phyloP scores from a whole-genome alignment of 2,329 filamentous ascomycete genomes.

The Rhynchosporium secalis region DNA sequence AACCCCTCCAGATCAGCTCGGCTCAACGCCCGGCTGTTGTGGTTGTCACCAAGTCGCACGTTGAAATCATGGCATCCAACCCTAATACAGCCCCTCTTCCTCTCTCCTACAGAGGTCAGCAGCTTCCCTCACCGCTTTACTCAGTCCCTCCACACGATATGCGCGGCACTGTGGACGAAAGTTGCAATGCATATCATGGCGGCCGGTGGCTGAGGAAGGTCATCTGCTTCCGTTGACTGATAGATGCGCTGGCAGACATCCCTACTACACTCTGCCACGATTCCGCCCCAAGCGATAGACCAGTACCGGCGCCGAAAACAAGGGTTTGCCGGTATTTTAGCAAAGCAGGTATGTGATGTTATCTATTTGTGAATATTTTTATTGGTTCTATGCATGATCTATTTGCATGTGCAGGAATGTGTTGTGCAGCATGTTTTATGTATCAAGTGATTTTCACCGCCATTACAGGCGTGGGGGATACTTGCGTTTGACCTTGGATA shows the following conservation, averaged over 20 bases:
- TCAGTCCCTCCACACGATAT: constrained; percentile 20
- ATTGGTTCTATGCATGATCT: constrained; percentile 30
- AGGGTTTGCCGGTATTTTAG: constrained; percentile 39
- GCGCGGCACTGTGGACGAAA: constrained; percentile 15
- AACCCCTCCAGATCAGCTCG: not conserved
- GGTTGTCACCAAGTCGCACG: constrained; percentile 6
- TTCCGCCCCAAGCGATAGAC: constrained; percentile 31
- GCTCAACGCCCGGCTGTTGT: constrained; percentile 1
- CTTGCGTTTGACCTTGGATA: constrained; percentile 18
- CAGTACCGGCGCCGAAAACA: constrained; percentile 23
- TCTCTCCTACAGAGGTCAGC: constrained; percentile 19
- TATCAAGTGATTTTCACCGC: constrained; percentile 35
- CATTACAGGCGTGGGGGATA: constrained; percentile 27
- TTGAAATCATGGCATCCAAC: constrained; percentile 14
- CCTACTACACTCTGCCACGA: constrained; percentile 26
- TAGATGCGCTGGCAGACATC: constrained; percentile 37
- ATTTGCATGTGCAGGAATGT: constrained; percentile 32
- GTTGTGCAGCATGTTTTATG: constrained; percentile 35
- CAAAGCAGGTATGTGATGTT: constrained; percentile 33
- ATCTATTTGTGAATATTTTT: constrained; percentile 34
- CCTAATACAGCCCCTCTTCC: constrained; percentile 4
- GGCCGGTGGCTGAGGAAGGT: constrained; percentile 20
- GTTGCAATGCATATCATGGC: constrained; percentile 24
- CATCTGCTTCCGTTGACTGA: constrained; percentile 26
- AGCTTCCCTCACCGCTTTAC: constrained; percentile 20